Conservation (phyloP, 2,329 filamentous ascomycete genomes). For the Camillea tinctor region DNA sequence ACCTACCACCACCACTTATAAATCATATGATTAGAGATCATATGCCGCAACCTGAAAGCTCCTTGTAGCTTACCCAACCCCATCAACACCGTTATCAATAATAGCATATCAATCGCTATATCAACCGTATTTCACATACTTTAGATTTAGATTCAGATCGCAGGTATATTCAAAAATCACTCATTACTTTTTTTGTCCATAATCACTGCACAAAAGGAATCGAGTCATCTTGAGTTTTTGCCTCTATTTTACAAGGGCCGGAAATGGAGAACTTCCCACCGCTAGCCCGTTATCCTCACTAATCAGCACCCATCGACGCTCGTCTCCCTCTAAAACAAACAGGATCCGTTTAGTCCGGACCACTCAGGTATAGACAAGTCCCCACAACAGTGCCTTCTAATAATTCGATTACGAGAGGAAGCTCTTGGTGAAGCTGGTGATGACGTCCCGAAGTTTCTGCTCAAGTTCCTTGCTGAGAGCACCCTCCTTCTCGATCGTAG, state of each 20-base stretch:
- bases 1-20: not conserved
- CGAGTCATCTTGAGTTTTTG: conserved; percentile 61
- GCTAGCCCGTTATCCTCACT: conserved; percentile 45
- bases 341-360: conserved; percentile 35
- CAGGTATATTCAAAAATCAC: too few relatives aligned
- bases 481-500: conserved; percentile 93
- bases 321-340: conserved; percentile 48
- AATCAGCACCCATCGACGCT: conserved; percentile 46
- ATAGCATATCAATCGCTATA: too few relatives aligned
- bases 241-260: conserved; percentile 63
- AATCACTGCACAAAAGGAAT: conserved; percentile 53
- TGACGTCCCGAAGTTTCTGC: conserved; percentile 74
- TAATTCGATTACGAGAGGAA: conserved; percentile 61
- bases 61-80: too few relatives aligned
- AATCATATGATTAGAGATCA: not conserved
- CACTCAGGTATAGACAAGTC: conserved; percentile 48
- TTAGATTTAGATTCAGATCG: too few relatives aligned
- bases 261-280: conserved; percentile 45
- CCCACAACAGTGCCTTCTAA: conserved; percentile 32
- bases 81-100: too few relatives aligned
- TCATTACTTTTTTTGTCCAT: not conserved
- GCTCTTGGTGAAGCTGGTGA: conserved; percentile 86
- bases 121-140: too few relatives aligned
- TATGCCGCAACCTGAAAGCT: too few relatives aligned
- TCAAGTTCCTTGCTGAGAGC: conserved; percentile 93